Evolutionary conservation across 2,329 filamentous ascomycete species (phyloP).

Genomic region (Uncinocarpus reesii): DNA sequence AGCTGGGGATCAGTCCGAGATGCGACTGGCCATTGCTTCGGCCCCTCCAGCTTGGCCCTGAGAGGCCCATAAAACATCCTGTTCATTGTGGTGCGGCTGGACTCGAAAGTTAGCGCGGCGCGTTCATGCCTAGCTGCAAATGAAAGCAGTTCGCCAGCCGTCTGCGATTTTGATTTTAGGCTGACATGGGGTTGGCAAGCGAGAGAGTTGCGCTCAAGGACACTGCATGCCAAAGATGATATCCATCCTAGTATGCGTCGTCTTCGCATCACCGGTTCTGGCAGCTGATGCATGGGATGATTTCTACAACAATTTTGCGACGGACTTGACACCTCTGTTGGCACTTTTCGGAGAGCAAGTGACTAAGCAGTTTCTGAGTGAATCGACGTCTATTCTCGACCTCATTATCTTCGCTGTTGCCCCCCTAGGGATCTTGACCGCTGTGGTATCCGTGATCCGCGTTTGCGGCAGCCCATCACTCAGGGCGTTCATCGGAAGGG

Average conservation of each 20-base stretch:
- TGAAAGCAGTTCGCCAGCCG: no score
- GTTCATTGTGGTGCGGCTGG: no score
- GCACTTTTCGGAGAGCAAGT: slow-evolving; percentile 40
- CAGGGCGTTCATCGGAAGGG: slow-evolving; percentile 38
- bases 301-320: slow-evolving; percentile 13
- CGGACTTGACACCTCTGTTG: neutral
- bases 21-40: no score
- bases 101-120: no score
- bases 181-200: no score
- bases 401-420: slow-evolving; percentile 40
- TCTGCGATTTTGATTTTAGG: no score
- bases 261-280: neutral
- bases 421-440: slow-evolving; percentile 39
- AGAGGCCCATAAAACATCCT: no score
- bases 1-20: no score
- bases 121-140: no score
- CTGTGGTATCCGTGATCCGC: slow-evolving; percentile 37
- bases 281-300: slow-evolving; percentile 9
- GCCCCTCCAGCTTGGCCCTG: no score
- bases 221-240: no score
- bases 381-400: slow-evolving; percentile 34
- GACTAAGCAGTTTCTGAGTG: slow-evolving; percentile 42
- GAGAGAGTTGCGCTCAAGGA: no score
- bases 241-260: neutral
- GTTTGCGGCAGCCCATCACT: slow-evolving; percentile 38